phyloP scores from a whole-genome alignment of 2,329 filamentous ascomycete species.

The Harringtonia lauricola region DNA sequence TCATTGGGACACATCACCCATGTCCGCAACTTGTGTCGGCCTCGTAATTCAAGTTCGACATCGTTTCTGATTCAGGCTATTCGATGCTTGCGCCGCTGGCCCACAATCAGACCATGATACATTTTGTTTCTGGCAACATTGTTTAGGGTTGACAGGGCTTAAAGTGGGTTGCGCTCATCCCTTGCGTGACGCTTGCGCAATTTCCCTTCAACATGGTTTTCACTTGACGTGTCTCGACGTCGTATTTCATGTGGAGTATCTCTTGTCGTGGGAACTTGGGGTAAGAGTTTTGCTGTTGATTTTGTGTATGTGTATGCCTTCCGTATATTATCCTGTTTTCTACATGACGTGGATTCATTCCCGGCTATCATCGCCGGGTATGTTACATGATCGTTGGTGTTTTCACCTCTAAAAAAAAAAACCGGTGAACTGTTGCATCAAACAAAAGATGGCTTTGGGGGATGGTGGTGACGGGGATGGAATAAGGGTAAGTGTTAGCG shows the following conservation, averaged over 20 bases:
- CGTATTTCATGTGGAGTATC: too few relatives aligned
- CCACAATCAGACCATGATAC: too few relatives aligned
- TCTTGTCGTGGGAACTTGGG: too few relatives aligned
- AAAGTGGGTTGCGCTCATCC: too few relatives aligned
- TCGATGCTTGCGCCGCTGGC: too few relatives aligned
- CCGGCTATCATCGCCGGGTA: conserved; percentile 10
- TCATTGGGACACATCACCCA: background rate
- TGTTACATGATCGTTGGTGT: conserved; percentile 14
- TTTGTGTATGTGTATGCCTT: conserved; percentile 12
- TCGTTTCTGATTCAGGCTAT: too few relatives aligned
- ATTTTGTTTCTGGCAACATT: too few relatives aligned
- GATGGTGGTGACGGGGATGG: background rate
- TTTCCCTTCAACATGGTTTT: too few relatives aligned
- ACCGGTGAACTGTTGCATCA: conserved; percentile 1
- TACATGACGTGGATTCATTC: conserved; percentile 16
- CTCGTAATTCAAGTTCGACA: too few relatives aligned
- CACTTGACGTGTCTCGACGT: too few relatives aligned
- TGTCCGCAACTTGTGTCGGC: too few relatives aligned
- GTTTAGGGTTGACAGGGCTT: background rate
- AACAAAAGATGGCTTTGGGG: background rate
- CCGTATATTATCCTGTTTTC: conserved; percentile 15
- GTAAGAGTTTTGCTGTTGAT: conserved; percentile 4
- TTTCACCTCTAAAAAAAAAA: conserved; percentile 9
- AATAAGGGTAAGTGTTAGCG: background rate
- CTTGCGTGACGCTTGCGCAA: too few relatives aligned